A percentile compares a stretch with the other conserved stretches of the same genome.
phyloP scores from a whole-genome alignment of 129 eudicot genomes.

The Scalesia atractyloides region DNA sequence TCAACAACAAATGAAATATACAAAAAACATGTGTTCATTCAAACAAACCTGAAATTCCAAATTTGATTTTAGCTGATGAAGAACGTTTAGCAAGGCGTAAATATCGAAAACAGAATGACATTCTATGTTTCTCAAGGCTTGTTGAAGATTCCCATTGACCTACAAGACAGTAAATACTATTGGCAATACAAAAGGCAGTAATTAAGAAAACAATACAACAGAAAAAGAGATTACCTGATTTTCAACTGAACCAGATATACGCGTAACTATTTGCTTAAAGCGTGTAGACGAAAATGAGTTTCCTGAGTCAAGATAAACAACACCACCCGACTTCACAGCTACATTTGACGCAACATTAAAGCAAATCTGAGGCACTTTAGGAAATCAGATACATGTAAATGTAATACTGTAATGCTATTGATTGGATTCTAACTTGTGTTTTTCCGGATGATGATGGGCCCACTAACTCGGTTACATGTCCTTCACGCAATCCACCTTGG shows the following conservation, averaged over 20 bases:
- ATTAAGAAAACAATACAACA: neutral
- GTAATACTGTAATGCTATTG: neutral
- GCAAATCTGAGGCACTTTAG: slow-evolving; percentile 51
- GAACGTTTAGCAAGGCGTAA: slow-evolving; percentile 59
- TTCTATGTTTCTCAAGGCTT: slow-evolving; percentile 58
- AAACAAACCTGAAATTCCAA: slow-evolving; percentile 52
- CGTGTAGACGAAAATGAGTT: slow-evolving; percentile 81
- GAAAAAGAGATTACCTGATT: slow-evolving; percentile 35
- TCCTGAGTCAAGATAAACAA: slow-evolving; percentile 69
- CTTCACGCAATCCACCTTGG: slow-evolving; percentile 68
- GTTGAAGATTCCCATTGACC: slow-evolving; percentile 42
- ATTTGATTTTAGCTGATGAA: slow-evolving; percentile 53
- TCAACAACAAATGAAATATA: slow-evolving; percentile 1
- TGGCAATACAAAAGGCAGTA: neutral
- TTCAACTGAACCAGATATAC: slow-evolving; percentile 43
- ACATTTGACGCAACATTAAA: slow-evolving; percentile 70
- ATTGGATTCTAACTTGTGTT: slow-evolving; percentile 62
- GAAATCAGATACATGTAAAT: neutral
- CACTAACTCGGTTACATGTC: slow-evolving; percentile 75
- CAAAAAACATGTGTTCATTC: neutral
- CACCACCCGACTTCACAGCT: slow-evolving; percentile 54
- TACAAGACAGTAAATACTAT: slow-evolving; percentile 32
- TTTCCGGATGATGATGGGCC: slow-evolving; percentile 90
- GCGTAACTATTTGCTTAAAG: slow-evolving; percentile 47
- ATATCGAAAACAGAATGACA: slow-evolving; percentile 74